Percentiles rank a stretch among this genome's conserved stretches.
Conservation (phyloP, 192 early-diverging fungal genomes). For the Linnemannia schmuckeri region DNA sequence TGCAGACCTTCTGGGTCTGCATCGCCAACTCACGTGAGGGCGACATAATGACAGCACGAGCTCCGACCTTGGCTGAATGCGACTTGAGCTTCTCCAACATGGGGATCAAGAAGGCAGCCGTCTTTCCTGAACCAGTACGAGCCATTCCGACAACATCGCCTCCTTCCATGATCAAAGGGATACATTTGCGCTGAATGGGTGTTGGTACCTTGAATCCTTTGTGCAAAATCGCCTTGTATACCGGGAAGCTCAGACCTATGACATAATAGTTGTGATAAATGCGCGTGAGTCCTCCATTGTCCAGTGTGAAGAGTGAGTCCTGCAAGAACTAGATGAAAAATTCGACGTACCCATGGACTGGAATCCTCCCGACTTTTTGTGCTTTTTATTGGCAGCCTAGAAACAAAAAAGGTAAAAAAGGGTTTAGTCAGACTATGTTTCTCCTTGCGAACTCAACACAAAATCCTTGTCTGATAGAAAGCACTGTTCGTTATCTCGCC, state of each 20-base stretch:
- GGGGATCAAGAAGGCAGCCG: slow-evolving; percentile 94
- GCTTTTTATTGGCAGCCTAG: slow-evolving; percentile 85
- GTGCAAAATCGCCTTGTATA: slow-evolving; percentile 90
- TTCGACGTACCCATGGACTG: slow-evolving; percentile 89
- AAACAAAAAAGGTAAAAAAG: neutral
- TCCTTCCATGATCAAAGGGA: slow-evolving; percentile 92
- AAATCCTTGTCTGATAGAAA: neutral
- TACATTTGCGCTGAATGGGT: slow-evolving; percentile 96
- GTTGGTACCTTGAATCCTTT: slow-evolving; percentile 99
- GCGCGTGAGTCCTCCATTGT: neutral
- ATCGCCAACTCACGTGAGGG: slow-evolving; percentile 97
- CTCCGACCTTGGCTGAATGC: slow-evolving; percentile 89
- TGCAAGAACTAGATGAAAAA: neutral
- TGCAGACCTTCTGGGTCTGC: slow-evolving; percentile 94
- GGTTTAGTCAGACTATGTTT: neutral
- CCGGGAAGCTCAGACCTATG: slow-evolving; percentile 79
- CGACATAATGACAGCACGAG: slow-evolving; percentile 86
- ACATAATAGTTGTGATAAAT: neutral
- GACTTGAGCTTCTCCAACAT: slow-evolving; percentile 88
- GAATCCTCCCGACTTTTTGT: slow-evolving; percentile 97
- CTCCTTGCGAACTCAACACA: neutral
- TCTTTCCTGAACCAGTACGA: slow-evolving; percentile 98
- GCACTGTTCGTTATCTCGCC: neutral
- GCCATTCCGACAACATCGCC: slow-evolving; percentile 98
- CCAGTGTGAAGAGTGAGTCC: neutral